A percentile compares a stretch with the other conserved stretches of the same genome.
Evolutionary conservation across 106 monocot genomes (phyloP).

Genomic region (Phalaenopsis equestris): DNA sequence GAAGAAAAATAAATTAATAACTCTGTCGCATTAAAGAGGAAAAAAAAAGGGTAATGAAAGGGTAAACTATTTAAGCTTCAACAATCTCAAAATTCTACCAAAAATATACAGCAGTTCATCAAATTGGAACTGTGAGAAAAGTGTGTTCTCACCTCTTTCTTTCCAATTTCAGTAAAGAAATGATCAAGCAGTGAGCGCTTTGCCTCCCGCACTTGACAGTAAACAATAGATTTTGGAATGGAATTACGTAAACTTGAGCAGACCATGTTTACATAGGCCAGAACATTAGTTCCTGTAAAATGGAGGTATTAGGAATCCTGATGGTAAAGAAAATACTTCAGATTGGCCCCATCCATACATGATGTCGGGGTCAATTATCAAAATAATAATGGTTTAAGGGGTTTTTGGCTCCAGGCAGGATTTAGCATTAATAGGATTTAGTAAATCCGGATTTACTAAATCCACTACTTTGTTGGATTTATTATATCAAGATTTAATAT

Average conservation of each 20-base stretch:
- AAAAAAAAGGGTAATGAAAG: too few relatives aligned
- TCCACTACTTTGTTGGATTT: too few relatives aligned
- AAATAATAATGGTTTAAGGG: too few relatives aligned
- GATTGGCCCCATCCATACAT: not conserved
- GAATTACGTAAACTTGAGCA: constrained; percentile 44
- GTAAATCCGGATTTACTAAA: too few relatives aligned
- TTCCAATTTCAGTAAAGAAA: constrained; percentile 56
- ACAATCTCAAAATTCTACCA: too few relatives aligned
- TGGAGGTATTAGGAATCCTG: not conserved
- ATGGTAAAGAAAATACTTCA: not conserved
- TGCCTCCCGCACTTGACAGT: constrained; percentile 71
- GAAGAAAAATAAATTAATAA: too few relatives aligned
- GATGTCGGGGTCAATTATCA: too few relatives aligned
- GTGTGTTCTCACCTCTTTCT: constrained; percentile 35
- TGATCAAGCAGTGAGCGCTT: constrained; percentile 50
- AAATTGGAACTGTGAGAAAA: not conserved
- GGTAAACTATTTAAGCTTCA: too few relatives aligned
- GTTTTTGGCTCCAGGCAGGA: too few relatives aligned
- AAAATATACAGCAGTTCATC: not conserved
- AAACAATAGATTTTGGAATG: constrained; percentile 57
- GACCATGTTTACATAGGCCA: constrained; percentile 43
- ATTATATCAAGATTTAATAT: too few relatives aligned
- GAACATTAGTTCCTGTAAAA: constrained; percentile 23
- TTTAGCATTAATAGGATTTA: too few relatives aligned
- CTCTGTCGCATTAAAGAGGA: too few relatives aligned